Conservation (phyloP, 1,284 basidiomycete genomes). For the Trametes versicolor region DNA sequence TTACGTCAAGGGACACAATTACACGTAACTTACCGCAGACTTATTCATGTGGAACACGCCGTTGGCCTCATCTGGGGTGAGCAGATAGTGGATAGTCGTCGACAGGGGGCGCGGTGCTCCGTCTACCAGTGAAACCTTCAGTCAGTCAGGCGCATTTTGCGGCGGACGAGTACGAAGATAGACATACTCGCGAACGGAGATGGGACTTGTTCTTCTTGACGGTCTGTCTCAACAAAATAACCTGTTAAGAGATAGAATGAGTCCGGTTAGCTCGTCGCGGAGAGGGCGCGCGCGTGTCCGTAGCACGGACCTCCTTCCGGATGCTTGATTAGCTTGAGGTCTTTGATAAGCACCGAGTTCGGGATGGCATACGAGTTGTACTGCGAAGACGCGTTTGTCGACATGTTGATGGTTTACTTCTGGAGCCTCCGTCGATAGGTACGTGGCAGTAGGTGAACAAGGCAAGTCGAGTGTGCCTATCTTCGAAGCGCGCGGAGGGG, state of each 20-base stretch:
- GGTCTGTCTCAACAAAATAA: slow-evolving; percentile 53
- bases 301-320: slow-evolving; percentile 48
- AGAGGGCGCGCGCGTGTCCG: not conserved
- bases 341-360: slow-evolving; percentile 45
- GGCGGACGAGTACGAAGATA: too few species aligned
- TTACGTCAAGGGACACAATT: not conserved
- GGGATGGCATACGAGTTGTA: slow-evolving; percentile 36
- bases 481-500: not conserved
- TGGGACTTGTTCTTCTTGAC: slow-evolving; percentile 44
- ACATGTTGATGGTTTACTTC: not conserved
- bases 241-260: slow-evolving; percentile 37
- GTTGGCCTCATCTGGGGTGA: slow-evolving; percentile 49
- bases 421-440: not conserved
- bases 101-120: slow-evolving; percentile 46
- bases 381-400: not conserved
- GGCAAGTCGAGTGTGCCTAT: not conserved
- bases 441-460: not conserved
- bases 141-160: not conserved
- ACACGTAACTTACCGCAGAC: slow-evolving; percentile 46
- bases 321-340: slow-evolving; percentile 46
- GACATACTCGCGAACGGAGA: slow-evolving; percentile 52
- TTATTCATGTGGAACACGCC: slow-evolving; percentile 60
- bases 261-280: not conserved
- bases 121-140: slow-evolving; percentile 30
- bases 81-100: slow-evolving; percentile 59